phyloP scores from a whole-genome alignment of 2,329 filamentous ascomycete species.

The Paecilomyces niveus region DNA sequence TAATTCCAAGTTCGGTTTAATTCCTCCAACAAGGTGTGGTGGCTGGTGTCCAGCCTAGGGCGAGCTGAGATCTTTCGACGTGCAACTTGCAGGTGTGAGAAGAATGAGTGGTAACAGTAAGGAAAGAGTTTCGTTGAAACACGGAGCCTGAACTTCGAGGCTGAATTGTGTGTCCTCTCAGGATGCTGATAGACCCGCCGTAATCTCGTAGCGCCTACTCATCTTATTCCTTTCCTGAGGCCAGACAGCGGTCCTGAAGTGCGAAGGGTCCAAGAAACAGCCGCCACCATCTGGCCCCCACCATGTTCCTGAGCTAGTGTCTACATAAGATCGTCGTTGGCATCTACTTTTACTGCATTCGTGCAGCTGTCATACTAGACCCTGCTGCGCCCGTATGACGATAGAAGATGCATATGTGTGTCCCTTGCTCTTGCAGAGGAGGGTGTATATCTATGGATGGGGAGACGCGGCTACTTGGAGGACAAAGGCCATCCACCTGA shows the following conservation, averaged over 20 bases:
- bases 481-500: not conserved
- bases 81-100: not conserved
- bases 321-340: not conserved
- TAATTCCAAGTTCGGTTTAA: not conserved
- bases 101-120: not conserved
- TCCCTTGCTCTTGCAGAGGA: not conserved
- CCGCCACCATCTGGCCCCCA: not conserved
- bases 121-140: not conserved
- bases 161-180: not conserved
- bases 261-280: not conserved
- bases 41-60: not conserved
- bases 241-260: not conserved
- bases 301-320: not conserved
- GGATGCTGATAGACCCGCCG: not conserved
- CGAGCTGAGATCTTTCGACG: not conserved
- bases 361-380: not conserved
- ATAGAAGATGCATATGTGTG: not conserved
- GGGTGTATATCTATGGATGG: not conserved
- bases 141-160: not conserved
- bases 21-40: not conserved
- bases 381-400: not conserved
- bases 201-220: not conserved
- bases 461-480: not conserved
- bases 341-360: not conserved
- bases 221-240: not conserved